Evolutionary conservation across 1,284 basidiomycete species (phyloP).

Genomic region (Schizophyllum amplum): DNA sequence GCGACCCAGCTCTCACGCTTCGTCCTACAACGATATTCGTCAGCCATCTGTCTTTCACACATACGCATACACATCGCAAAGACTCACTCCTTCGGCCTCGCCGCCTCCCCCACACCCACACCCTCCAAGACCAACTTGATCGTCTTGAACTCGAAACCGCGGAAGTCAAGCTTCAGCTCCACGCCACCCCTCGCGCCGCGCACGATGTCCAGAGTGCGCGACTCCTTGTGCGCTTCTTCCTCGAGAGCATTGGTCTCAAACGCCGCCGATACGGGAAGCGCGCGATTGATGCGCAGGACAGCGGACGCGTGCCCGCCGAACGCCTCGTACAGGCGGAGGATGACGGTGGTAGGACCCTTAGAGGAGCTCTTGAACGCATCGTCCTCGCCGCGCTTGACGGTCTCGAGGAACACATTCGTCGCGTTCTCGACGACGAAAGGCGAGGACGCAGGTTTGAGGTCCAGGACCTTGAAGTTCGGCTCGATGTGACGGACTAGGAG

Average conservation of each 20-base stretch:
- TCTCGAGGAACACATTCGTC: conserved; percentile 84
- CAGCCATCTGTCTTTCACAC: not conserved
- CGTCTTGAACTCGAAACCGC: conserved; percentile 83
- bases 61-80: conserved; percentile 1
- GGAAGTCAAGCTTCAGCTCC: conserved; percentile 55
- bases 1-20: conserved; percentile 36
- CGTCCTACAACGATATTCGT: conserved; percentile 8
- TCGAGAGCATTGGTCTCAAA: conserved; percentile 78
- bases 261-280: conserved; percentile 53
- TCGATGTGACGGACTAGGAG: conserved; percentile 12
- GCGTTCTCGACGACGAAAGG: conserved; percentile 66
- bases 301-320: conserved; percentile 79
- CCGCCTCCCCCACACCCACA: conserved; percentile 2
- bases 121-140: conserved; percentile 52
- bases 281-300: conserved; percentile 46
- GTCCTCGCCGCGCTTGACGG: conserved; percentile 89
- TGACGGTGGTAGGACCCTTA: conserved; percentile 45
- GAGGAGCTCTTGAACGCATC: conserved; percentile 53
- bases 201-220: conserved; percentile 32
- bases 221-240: conserved; percentile 52
- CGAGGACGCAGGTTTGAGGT: conserved; percentile 14
- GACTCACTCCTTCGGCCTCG: conserved; percentile 5
- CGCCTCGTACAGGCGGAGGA: conserved; percentile 87
- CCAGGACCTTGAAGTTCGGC: conserved; percentile 1
- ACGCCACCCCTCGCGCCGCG: conserved; percentile 21